phyloP scores from a whole-genome alignment of 192 early-diverging fungal genomes.

The Rhizophagus sp. region DNA sequence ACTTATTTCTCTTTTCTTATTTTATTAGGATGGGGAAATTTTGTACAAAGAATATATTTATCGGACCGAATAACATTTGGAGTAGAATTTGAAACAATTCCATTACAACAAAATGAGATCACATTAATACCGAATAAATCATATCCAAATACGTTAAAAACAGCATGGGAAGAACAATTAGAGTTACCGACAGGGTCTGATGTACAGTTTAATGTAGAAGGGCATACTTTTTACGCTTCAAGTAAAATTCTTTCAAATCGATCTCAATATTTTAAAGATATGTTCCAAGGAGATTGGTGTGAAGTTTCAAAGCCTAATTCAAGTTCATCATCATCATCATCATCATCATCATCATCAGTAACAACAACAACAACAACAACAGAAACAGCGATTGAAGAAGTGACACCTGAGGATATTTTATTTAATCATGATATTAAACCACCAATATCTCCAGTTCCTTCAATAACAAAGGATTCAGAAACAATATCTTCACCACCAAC shows the following conservation, averaged over 20 bases:
- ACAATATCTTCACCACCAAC: not conserved
- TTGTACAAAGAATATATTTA: not conserved
- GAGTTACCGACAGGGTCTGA: not conserved
- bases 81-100: not conserved
- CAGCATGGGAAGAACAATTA: constrained; percentile 13
- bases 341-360: too few species aligned
- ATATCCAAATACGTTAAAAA: not conserved
- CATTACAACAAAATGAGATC: not conserved
- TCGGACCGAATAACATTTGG: not conserved
- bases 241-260: constrained; percentile 9
- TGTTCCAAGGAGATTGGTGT: not conserved
- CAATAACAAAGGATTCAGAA: not conserved
- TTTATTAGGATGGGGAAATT: not conserved
- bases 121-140: not conserved
- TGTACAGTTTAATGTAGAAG: constrained; percentile 8
- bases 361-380: too few species aligned
- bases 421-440: not conserved
- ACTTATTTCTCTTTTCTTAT: not conserved
- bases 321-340: too few species aligned
- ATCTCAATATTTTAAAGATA: constrained; percentile 20
- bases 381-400: not conserved
- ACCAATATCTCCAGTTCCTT: not conserved
- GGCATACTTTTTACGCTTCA: not conserved
- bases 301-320: not conserved
- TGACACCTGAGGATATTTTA: not conserved